Conservation (phyloP, 768 basidiomycete species). For the Boletus sp. region DNA sequence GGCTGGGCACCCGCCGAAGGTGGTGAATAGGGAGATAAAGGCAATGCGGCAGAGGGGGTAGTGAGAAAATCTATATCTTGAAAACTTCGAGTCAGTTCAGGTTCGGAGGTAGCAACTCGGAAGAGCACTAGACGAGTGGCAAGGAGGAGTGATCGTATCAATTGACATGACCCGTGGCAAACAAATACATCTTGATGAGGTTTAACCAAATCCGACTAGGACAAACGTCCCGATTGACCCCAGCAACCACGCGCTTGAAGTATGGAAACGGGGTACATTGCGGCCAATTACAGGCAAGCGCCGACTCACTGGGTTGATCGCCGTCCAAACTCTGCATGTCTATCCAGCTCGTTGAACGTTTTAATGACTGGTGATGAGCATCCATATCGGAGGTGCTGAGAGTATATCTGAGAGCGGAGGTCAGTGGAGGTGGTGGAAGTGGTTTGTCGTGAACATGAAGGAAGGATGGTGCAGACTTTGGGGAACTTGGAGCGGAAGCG, state of each 20-base stretch:
- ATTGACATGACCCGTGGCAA: constrained; percentile 22
- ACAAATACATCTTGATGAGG: constrained; percentile 17
- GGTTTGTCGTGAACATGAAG: constrained; percentile 34
- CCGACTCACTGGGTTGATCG: constrained; percentile 24
- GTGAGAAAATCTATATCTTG: constrained; percentile 29
- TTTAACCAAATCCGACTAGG: constrained; percentile 6
- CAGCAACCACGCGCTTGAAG: constrained; percentile 8
- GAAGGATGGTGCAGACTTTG: constrained; percentile 10
- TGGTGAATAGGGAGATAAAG: constrained; percentile 35
- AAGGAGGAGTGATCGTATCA: constrained; percentile 14
- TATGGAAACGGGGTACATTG: constrained; percentile 16
- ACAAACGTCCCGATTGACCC: constrained; percentile 1
- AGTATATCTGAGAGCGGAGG: constrained; percentile 16
- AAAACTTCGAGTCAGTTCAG: constrained; percentile 19
- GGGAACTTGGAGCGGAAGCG: constrained; percentile 28
- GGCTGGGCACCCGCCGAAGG: constrained; percentile 33
- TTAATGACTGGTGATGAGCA: constrained; percentile 17
- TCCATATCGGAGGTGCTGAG: constrained; percentile 30
- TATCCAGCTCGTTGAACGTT: constrained; percentile 28
- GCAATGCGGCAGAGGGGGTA: constrained; percentile 31
- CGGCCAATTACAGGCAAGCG: constrained; percentile 5
- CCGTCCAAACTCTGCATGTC: constrained; percentile 8
- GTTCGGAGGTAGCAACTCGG: constrained; percentile 13
- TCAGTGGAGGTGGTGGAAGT: constrained; percentile 41
- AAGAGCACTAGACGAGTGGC: not conserved